These are phyloP conservation scores for Pontederia paniculata DNA, from an alignment of 176 grass and related monocot species.

Conservation along the genomic window DNA sequence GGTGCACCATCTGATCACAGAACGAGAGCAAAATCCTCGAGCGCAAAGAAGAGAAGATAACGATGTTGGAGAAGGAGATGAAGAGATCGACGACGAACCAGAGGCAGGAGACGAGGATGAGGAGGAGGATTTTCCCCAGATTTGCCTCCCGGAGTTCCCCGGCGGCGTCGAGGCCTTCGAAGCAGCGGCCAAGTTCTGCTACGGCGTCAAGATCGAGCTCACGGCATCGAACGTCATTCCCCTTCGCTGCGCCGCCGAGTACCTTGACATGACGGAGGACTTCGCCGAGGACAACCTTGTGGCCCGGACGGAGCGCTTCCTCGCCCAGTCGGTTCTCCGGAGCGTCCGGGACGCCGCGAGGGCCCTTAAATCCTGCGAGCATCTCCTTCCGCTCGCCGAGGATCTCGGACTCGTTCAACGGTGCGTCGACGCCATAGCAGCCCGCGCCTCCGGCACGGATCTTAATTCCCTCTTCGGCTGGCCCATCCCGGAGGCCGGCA, in stretches of 20 bases:
- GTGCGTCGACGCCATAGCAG: conserved; percentile 66
- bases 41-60: neutral
- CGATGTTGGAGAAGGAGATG: conserved; percentile 15
- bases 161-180: conserved; percentile 75
- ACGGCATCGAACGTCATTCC: conserved; percentile 54
- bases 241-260: conserved; percentile 75
- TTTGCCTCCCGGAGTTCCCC: conserved; percentile 66
- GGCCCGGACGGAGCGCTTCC: conserved; percentile 60
- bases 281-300: conserved; percentile 80
- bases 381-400: conserved; percentile 52
- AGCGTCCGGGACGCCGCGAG: conserved; percentile 67
- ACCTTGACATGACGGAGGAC: conserved; percentile 73
- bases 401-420: conserved; percentile 52
- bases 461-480: conserved; percentile 76
- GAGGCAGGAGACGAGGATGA: conserved; percentile 40
- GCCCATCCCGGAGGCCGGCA: conserved; percentile 44
- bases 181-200: conserved; percentile 93
- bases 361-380: conserved; percentile 75
- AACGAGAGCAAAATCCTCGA: conserved; percentile 28
- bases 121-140: conserved; percentile 56
- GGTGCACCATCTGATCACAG: conserved; percentile 60
- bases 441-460: conserved; percentile 50
- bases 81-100: conserved; percentile 38
- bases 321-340: conserved; percentile 49
- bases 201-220: conserved; percentile 88